Evolutionary conservation across 352 stramenopile genomes (phyloP).

Genomic region (Phytophthora tubulina): DNA sequence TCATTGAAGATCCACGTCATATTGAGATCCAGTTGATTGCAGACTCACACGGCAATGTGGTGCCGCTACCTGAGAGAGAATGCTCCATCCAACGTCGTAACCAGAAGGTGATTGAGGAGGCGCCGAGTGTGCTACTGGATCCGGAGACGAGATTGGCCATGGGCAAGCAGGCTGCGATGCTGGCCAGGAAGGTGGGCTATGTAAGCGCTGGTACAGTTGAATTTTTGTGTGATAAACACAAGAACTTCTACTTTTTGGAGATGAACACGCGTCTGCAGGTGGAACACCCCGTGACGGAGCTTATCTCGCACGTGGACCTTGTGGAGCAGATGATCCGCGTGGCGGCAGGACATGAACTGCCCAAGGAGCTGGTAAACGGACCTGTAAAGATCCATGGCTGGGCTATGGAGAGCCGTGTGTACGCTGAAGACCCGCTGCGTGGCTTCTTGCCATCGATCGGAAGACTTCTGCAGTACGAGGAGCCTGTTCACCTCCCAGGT

Average conservation of each 20-base stretch:
- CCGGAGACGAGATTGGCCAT: conserved; percentile 87
- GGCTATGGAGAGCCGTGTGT: conserved; percentile 96
- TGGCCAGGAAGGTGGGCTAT: conserved; percentile 95
- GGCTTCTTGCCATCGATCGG: conserved; percentile 96
- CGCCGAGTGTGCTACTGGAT: conserved; percentile 90
- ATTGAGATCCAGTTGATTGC: conserved; percentile 98
- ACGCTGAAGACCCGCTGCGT: conserved; percentile 96
- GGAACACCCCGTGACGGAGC: conserved; percentile 97
- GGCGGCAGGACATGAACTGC: conserved; percentile 91
- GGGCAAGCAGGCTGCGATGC: conserved; percentile 89
- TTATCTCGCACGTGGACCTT: conserved; percentile 94
- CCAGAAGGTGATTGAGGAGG: conserved; percentile 98
- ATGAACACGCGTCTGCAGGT: conserved; percentile 97
- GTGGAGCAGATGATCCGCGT: conserved; percentile 97
- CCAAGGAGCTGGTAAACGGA: conserved; percentile 77
- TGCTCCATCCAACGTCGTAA: conserved; percentile 97
- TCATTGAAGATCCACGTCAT: conserved; percentile 96
- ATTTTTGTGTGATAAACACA: conserved; percentile 96
- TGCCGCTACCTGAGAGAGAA: conserved; percentile 95
- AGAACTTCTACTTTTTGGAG: conserved; percentile 99
- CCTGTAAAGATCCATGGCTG: conserved; percentile 71
- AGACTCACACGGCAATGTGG: conserved; percentile 91
- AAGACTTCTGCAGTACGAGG: conserved; percentile 93
- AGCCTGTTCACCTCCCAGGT: conserved; percentile 79
- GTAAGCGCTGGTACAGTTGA: conserved; percentile 96